These are phyloP conservation scores for Yarrowia hollandica DNA, from an alignment of 805 yeast species.

Conservation along the genomic window DNA sequence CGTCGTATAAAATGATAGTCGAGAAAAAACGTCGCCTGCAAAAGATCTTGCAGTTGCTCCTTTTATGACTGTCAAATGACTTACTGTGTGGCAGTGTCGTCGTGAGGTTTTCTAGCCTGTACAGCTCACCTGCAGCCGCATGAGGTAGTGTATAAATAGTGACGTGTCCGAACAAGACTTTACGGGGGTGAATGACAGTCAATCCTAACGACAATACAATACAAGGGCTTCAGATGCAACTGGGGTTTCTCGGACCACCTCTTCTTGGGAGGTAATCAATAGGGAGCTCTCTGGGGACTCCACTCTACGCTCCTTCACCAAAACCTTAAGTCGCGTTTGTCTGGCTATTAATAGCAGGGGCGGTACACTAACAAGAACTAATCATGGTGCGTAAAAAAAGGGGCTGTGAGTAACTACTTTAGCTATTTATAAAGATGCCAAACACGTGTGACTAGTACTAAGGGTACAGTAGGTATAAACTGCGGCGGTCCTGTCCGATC, in stretches of 20 bases:
- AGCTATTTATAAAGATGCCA: background rate
- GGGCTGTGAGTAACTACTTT: background rate
- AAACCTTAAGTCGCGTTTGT: background rate
- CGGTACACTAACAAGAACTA: background rate
- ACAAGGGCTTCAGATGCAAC: no score
- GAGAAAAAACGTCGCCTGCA: no score
- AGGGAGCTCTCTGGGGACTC: no score
- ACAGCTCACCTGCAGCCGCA: slow-evolving; percentile 24
- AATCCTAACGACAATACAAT: no score
- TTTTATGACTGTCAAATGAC: slow-evolving; percentile 2
- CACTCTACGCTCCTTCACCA: background rate
- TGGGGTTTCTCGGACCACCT: no score
- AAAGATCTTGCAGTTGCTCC: no score
- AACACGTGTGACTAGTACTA: background rate
- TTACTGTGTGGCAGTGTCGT: slow-evolving; percentile 22
- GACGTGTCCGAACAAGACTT: background rate
- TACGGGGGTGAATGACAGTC: no score
- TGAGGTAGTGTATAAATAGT: slow-evolving; percentile 11
- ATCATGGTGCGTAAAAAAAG: background rate
- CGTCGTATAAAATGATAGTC: no score
- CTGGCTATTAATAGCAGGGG: slow-evolving; percentile 22
- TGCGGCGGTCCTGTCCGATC: no score
- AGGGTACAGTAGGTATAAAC: no score
- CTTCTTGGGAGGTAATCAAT: no score
- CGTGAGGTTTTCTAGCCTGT: slow-evolving; percentile 2